A percentile compares a stretch with the other conserved stretches of the same genome.
Conservation (phyloP, 495 filamentous ascomycete genomes). For the Xylaria flabelliformis region DNA sequence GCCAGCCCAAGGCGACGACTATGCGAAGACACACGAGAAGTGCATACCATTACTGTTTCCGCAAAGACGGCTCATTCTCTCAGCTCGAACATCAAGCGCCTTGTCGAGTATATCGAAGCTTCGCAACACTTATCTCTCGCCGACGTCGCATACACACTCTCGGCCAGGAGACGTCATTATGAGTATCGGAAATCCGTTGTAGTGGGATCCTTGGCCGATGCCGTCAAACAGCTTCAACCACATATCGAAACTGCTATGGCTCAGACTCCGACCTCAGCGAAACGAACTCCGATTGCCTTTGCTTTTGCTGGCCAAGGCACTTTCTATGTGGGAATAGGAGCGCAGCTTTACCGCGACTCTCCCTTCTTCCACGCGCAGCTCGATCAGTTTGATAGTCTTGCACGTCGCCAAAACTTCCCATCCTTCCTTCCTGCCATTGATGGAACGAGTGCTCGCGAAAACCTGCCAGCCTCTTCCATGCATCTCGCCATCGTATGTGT, state of each 20-base stretch:
- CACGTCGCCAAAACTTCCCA: background rate
- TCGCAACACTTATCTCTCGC: slow-evolving; percentile 9
- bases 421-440: slow-evolving; percentile 1
- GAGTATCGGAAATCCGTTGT: background rate
- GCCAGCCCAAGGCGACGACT: background rate
- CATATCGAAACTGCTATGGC: slow-evolving; percentile 22
- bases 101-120: background rate
- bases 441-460: background rate
- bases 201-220: background rate
- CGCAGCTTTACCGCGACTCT: slow-evolving; percentile 26
- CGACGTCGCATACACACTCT: background rate
- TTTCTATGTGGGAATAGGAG: background rate
- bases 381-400: slow-evolving; percentile 44
- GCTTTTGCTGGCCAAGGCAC: slow-evolving; percentile 64
- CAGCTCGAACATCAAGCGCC: slow-evolving; percentile 32
- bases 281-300: slow-evolving; percentile 48
- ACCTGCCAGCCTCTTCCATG: background rate
- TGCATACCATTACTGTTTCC: slow-evolving; percentile 50
- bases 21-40: background rate
- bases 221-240: background rate
- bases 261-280: slow-evolving; percentile 17
- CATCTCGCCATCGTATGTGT: background rate
- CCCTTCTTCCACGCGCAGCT: slow-evolving; percentile 48
- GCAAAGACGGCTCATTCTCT: slow-evolving; percentile 47
- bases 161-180: background rate